Evolutionary conservation across 495 filamentous ascomycete species (phyloP), one percentile per base, ranked within the genome.

Genomic region (Trichodelitschia bisporula): DNA sequence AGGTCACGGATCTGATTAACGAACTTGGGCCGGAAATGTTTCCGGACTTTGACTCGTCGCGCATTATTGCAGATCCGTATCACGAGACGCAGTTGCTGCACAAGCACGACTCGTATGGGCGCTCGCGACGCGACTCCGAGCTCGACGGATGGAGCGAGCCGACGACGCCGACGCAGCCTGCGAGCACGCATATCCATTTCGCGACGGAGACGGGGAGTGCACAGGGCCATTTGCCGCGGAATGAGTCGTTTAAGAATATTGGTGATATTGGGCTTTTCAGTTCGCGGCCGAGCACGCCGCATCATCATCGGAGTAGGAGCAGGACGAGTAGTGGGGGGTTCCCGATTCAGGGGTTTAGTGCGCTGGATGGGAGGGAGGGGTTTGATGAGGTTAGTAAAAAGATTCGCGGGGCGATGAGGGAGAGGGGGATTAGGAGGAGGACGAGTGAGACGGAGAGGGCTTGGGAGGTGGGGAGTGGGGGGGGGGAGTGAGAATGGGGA

Each of bases 1-100:
- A 90, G 43, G 79, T 95, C 19, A 89, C 78, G 1, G 68, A 84
- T 10, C 54, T 82, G 18, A 92, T 99, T 59, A 95, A 99, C 53
- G 79, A 75, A 4, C 65, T 95, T 18, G 86, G 89, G 0, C 86
- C 86, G 1, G 86, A 99, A 42, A 68, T 99, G 52, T 99, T 86
- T 56, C 79, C 80, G 8, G 86, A 99, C 51, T 99, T 95, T 46
- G 78, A 93, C 42, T 57, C 74, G 3, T 62, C 64, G 0, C 73
- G 86, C 12, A 71, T 95, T 33, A 59, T 97, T 18, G 59, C 64
- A 1, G 66, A 68, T 41, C 61, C 65, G 2, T 62, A 66, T 48
- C 51, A 54, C 11, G 53, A 59, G 15, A 10, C 9, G 5, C 4
- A 13, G 18, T 48, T 50, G 10, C 58, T 60, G 37, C 53, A 53